Evolutionary conservation across 805 yeast species (phyloP).

Genomic region (Ogataea paraovalis): DNA sequence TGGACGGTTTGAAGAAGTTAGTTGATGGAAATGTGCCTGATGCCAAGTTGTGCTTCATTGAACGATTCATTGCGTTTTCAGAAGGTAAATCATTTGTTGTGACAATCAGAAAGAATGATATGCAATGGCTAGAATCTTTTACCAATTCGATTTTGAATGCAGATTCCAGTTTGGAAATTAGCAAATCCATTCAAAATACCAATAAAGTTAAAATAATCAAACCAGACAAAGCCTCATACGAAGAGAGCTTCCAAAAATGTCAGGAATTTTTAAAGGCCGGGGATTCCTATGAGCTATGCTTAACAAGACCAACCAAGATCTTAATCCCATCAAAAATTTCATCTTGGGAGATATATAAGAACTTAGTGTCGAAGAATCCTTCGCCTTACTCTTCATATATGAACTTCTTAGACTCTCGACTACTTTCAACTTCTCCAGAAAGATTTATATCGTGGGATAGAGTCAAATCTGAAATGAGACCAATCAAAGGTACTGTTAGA

Average conservation of each 20-base stretch:
- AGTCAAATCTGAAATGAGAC: slow-evolving; percentile 70
- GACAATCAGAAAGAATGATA: slow-evolving; percentile 43
- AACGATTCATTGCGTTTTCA: slow-evolving; percentile 57
- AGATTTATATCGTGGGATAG: slow-evolving; percentile 79
- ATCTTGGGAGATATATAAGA: slow-evolving; percentile 80
- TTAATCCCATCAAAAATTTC: slow-evolving; percentile 43
- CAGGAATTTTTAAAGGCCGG: slow-evolving; percentile 70
- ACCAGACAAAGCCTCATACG: slow-evolving; percentile 56
- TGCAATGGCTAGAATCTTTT: slow-evolving; percentile 32
- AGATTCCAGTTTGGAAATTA: not conserved
- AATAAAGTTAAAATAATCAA: slow-evolving; percentile 29
- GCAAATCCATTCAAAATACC: slow-evolving; percentile 5
- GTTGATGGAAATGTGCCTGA: slow-evolving; percentile 54
- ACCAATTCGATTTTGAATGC: not conserved
- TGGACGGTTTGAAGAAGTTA: slow-evolving; percentile 34
- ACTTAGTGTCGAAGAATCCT: slow-evolving; percentile 70
- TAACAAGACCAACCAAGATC: slow-evolving; percentile 71
- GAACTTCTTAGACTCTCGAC: slow-evolving; percentile 56
- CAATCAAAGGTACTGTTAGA: slow-evolving; percentile 93
- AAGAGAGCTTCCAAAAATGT: slow-evolving; percentile 53
- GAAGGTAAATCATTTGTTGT: slow-evolving; percentile 48
- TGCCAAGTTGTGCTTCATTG: slow-evolving; percentile 67
- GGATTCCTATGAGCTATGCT: slow-evolving; percentile 89
- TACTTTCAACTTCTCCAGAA: slow-evolving; percentile 92
- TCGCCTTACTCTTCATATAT: slow-evolving; percentile 88